Conservation (phyloP, 2,329 filamentous ascomycete species). For the Fusarium miscanthi region DNA sequence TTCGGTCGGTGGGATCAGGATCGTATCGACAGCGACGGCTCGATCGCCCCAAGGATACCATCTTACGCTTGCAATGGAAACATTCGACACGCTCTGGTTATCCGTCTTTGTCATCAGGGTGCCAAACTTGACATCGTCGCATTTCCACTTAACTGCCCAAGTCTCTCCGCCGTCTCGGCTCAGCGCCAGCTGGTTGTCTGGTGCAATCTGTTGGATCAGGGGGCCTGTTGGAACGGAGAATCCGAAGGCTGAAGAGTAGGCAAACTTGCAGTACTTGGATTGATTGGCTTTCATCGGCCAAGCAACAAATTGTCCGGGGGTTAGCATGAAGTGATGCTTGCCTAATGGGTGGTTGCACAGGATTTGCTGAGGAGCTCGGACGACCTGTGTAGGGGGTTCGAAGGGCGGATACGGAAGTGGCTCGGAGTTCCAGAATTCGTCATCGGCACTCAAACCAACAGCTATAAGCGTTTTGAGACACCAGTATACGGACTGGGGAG, state of each 20-base stretch:
- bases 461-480: constrained; percentile 62
- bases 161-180: constrained; percentile 48
- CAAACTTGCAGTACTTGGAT: constrained; percentile 61
- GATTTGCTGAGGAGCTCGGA: constrained; percentile 55
- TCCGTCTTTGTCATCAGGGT: not conserved
- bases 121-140: not conserved
- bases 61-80: constrained; percentile 7
- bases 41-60: constrained; percentile 47
- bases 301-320: constrained; percentile 53
- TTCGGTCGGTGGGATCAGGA: constrained; percentile 45
- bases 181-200: constrained; percentile 47
- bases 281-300: constrained; percentile 54
- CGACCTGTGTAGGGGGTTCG: not conserved
- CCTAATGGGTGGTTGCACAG: constrained; percentile 51
- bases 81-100: accelerated
- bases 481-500: constrained; percentile 67
- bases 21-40: constrained; percentile 42
- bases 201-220: constrained; percentile 49
- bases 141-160: constrained; percentile 49
- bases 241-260: constrained; percentile 60
- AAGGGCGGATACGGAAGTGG: constrained; percentile 47
- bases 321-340: constrained; percentile 57
- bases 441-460: constrained; percentile 48
- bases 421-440: constrained; percentile 59
- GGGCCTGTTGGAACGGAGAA: constrained; percentile 57